Evolutionary conservation across 2,329 filamentous ascomycete genomes (phyloP), one percentile per base, ranked within the genome.

Genomic region (Diplodia scrobiculata): DNA sequence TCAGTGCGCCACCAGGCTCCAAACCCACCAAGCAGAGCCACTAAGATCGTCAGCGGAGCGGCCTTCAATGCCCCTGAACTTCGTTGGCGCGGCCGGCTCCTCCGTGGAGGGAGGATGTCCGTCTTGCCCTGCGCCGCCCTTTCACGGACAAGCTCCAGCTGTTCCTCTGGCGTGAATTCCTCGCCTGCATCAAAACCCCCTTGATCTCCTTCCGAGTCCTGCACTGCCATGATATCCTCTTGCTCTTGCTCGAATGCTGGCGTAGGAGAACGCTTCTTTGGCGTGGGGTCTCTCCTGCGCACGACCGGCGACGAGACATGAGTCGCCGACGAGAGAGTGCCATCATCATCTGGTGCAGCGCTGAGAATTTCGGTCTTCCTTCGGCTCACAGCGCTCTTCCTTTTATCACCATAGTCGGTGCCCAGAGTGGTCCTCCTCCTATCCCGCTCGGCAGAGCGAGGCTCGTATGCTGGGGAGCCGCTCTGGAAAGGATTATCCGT

Each of bases 401-500:
- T 74, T 68, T 77, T 77, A 55, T 81, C 79, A 50, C 74, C 77
- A 67, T 68, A 73, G 66, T 73, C 76, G 69, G 69, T 75, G 70
- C 66, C 69, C n/a, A 80, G 72, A 10, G 85, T 88, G 67, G 81
- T 84, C 54, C 86, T 78, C 71, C 84, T 77, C 77, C 85, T 72
- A 72, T 73, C 80, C 78, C 78, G 73, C 65, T 74, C 74, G 74
- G 64, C 67, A 67, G 66, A 71, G 72, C 69, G 69, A 7, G 73
- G 71, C 25, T 77, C 73, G 25, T 73, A 69, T 5, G 84, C 78
- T 1, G 91, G 88, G 10, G 91, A 89, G 76, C 89, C 90, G 74
- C 90, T 91, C 76, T 98, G 94, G 75, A 98, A 98, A 0, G 94
- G 93, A 73, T 98, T 98, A 64, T 97, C 92, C 71, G 89, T 85